Evolutionary conservation across 345 rosid species (phyloP), one percentile per base, ranked within the genome.

Genomic region (Turnera subulata): DNA sequence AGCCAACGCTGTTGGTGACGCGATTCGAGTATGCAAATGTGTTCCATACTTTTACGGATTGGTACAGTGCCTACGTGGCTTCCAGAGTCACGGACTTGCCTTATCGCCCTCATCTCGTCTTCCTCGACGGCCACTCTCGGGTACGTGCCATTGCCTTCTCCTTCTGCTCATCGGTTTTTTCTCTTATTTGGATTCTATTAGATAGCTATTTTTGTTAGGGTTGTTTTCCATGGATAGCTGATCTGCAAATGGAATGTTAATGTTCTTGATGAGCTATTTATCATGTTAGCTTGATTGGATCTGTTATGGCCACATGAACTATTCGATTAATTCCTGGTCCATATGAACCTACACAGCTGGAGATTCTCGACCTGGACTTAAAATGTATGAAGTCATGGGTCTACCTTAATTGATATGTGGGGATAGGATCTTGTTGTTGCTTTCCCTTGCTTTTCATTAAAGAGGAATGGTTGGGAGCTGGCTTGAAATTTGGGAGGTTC

Each of bases 21-120:
- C 72, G 95, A 32, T 86, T 74, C 46, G 96, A 92, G 84, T 89
- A 92, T 63, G 98, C 98, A 17, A 92, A 92, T 66, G 73, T 92
- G 51, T 92, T 84, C 69, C 98, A 92, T 70, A 92, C 96, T 0
- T 66, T 84, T 20, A 92, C 98, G 0, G 98, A 89, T 83, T 92
- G 95, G 98, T 92, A 84, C 73, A 84, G 89, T 35, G 87, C 96
- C 0, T 92, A 92, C 53, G 87, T 83, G 53, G 78, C 96, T 53
- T 86, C 98, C 2, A 78, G 89, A 76, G 88, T 92, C 50, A 84
- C 95, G 2, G 91, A 83, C 57, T 76, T 92, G 78, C 93, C 89
- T 23, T 76, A 78, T 62, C 91, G 96, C 1, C 96, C 98, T 5
- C 89, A 73, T 67, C 58, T 92, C 78, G 80, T 86, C 69, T 86